Base-by-base conservation (phyloP, 73 alveolate genomes). In the Symbiodinium pilosum region DNA sequence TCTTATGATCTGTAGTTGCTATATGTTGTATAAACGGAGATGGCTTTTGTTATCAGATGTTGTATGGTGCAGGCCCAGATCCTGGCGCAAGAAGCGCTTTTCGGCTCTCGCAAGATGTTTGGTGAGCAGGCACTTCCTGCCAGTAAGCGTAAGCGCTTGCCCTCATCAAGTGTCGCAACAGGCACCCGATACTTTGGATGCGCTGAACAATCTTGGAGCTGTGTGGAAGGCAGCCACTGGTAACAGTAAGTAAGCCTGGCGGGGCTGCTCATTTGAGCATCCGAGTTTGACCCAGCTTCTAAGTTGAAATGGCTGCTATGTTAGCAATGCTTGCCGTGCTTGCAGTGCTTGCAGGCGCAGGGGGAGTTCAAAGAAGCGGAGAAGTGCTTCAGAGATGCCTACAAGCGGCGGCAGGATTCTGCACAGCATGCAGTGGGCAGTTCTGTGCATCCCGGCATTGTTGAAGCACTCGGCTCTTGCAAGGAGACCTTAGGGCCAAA, bases 171-270 rank as follows among this genome's bases (percentile, higher is more conserved):
- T 41, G 16, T 6, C 24, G 59, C 20, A 18, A 21, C 73, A 91
- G 97, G 97, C 97, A 4, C 97, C 97, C 1, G 89, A 91, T 52
- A 91, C 97, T 20, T 36, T 91, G 97, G 97, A 91, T 43, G 97
- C 97, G n/a, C 47, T 91, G 75, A 91, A 69, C 88, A 91, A 91
- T 88, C 52, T 91, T 43, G 97, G 89, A n/a, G 77, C 97, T 2
- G 97, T 84, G 41, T 91, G 97, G 97, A 91, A 91, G 97, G 97
- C 95, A 38, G 69, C 59, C 59, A 47, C 59, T 47, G 59, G 59
- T 14, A 47, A 6, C 59, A 47, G 6, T 47, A 9, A 6, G 59
- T n/a, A n/a, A n/a, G n/a, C n/a, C n/a, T n/a, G n/a, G n/a, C n/a
- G n/a, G n/a, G n/a, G n/a, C n/a, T n/a, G n/a, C n/a, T n/a, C n/a